Conservation (phyloP, 179 eudicot genomes). For the Beta macrorhiza region DNA sequence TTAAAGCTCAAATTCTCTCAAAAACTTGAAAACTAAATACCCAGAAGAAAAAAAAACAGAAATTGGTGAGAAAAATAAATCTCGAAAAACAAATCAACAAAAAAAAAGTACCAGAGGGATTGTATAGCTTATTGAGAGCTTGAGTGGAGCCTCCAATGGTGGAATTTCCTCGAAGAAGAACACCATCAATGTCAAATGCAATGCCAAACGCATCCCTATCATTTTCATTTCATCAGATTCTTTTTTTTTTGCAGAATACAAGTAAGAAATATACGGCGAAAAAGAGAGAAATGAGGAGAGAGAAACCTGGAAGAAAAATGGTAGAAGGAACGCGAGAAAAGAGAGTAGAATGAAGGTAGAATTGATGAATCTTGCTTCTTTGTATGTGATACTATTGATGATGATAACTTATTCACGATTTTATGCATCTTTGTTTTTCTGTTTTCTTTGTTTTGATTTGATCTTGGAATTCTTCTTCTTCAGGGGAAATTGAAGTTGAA, state of each 20-base stretch:
- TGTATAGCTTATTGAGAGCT: conserved; percentile 50
- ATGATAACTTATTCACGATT: conserved; percentile 8
- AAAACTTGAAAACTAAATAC: neutral
- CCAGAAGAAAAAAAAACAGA: neutral
- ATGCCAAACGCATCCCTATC: conserved; percentile 55
- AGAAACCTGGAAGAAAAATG: conserved; percentile 18
- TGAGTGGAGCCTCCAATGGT: conserved; percentile 57
- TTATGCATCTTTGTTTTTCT: neutral
- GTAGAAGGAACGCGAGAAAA: conserved; percentile 27
- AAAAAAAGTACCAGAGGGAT: conserved; percentile 22
- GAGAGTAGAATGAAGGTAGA: neutral
- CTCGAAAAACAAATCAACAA: neutral
- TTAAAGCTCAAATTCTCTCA: neutral
- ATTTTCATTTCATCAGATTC: neutral
- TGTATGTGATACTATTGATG: neutral
- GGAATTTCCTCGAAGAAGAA: conserved; percentile 55
- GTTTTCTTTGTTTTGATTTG: too few relatives aligned
- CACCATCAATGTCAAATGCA: conserved; percentile 77
- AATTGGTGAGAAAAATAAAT: neutral
- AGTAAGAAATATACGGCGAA: neutral
- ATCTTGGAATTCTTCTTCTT: too few relatives aligned
- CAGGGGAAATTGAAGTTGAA: neutral
- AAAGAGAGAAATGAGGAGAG: too few relatives aligned
- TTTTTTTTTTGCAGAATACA: neutral
- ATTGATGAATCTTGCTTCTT: neutral